phyloP scores from a whole-genome alignment of 2,329 filamentous ascomycete species.

The Alternaria ventricosa region DNA sequence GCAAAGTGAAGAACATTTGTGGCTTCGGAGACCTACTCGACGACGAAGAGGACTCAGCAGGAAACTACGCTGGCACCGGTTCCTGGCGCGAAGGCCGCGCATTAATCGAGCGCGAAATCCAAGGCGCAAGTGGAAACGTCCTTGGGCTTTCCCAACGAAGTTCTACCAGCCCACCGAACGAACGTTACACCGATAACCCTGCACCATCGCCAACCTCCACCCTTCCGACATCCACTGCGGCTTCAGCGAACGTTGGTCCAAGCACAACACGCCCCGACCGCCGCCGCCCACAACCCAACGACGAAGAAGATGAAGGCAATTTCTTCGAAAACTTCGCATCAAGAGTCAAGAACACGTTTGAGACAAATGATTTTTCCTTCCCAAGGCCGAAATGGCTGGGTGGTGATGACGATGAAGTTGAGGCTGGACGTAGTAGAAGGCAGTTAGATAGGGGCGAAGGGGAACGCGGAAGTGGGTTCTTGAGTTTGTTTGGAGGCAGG shows the following conservation, averaged over 20 bases:
- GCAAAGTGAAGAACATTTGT: conserved; percentile 75
- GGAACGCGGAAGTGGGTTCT: conserved; percentile 26
- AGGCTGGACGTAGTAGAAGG: conserved; percentile 12
- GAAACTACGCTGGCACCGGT: conserved; percentile 71
- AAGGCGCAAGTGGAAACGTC: conserved; percentile 51
- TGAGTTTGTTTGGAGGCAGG: conserved; percentile 44
- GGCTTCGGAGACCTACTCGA: conserved; percentile 83
- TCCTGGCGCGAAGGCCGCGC: conserved; percentile 92
- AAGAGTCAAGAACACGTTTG: conserved; percentile 89
- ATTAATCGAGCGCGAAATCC: conserved; percentile 81
- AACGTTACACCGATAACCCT: conserved; percentile 35
- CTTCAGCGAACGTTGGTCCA: conserved; percentile 11
- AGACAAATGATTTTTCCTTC: conserved; percentile 63
- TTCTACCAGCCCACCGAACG: conserved; percentile 19
- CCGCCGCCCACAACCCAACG: conserved; percentile 49
- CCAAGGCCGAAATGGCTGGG: conserved; percentile 83
- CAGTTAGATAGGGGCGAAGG: conserved; percentile 7
- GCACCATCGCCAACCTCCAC: conserved; percentile 8
- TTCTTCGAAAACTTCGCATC: conserved; percentile 86
- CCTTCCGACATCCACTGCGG: neutral
- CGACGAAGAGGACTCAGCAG: conserved; percentile 70
- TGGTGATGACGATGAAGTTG: conserved; percentile 55
- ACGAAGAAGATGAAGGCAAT: conserved; percentile 73
- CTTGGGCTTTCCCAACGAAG: conserved; percentile 38
- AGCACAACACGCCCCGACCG: conserved; percentile 19